Base-by-base conservation (phyloP, 2,329 filamentous ascomycete species). In the Ambrosiella beaveri region DNA sequence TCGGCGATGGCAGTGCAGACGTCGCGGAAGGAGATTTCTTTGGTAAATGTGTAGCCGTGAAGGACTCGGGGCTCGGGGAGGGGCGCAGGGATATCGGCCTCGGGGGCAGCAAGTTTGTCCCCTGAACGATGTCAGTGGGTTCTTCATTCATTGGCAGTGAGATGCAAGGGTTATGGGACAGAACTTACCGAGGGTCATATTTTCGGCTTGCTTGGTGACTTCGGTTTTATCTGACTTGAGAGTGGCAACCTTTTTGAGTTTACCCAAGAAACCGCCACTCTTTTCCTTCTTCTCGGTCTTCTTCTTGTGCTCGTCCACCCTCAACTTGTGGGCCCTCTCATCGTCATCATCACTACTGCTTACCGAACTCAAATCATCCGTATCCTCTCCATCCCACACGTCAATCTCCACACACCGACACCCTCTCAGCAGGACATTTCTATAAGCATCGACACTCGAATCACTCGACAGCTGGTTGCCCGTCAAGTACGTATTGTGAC, bases 391-490 rank as follows among this genome's bases (percentile, higher is more conserved):
- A 67, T 96, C 88, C 90, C 90, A 96, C 65, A 93, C 94, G 66
- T 96, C 90, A 61, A 96, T 87, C 71, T 96, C 90, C 60, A 96
- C 84, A 70, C 90, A 96, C 15, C 90, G 84, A 65, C 90, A 95
- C 1, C 88, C 89, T 56, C 87, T 82, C 64, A 88, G 79, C 59
- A 96, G 74, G 8, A 90, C 88, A 55, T 84, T 84, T 63, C 88
- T 88, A 73, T 96, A 96, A 1, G 87, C 86, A 63, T 89, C 86
- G 0, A 88, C 88, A 67, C 89, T 94, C 56, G 88, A 93, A 61
- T 85, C 81, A 64, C 88, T 91, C 61, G 80, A 88, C 12, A 95
- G 81, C 72, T 96, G 90, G 66, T 91, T 86, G 27, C 90, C 90
- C 1, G 89, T 80, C 19, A 96, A 79, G 64, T 96, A 96, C 0